Evolutionary conservation across 768 basidiomycete genomes (phyloP).

Genomic region (Lentinula edodes): DNA sequence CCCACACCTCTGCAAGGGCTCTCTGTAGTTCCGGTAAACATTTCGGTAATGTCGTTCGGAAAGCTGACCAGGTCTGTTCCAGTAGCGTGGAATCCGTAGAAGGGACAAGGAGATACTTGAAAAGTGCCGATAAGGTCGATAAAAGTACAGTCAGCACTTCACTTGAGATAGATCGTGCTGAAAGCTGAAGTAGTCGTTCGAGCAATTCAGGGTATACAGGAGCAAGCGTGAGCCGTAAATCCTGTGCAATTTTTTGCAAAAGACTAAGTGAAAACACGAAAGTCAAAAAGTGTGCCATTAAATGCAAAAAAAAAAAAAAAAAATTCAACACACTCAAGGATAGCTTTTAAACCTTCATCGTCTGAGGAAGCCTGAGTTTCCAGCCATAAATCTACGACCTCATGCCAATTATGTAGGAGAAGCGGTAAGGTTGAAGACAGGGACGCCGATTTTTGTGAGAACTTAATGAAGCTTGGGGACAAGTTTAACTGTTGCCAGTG

Average conservation of each 20-base stretch:
- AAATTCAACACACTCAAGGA: constrained; percentile 59
- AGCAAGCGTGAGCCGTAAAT: constrained; percentile 71
- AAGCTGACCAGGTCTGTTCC: constrained; percentile 52
- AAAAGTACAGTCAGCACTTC: constrained; percentile 57
- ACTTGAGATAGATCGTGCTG: constrained; percentile 56
- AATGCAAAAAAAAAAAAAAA: too few relatives aligned
- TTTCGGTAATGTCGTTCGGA: constrained; percentile 45
- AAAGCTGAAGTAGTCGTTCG: constrained; percentile 45
- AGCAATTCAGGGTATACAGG: constrained; percentile 58
- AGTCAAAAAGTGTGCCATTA: constrained; percentile 5
- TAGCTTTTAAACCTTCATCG: constrained; percentile 64
- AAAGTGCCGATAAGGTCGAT: constrained; percentile 61
- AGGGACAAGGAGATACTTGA: constrained; percentile 70
- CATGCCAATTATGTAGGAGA: constrained; percentile 73
- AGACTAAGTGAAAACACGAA: constrained; percentile 38
- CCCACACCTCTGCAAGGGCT: constrained; percentile 86
- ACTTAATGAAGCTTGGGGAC: constrained; percentile 65
- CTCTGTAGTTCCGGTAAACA: constrained; percentile 71
- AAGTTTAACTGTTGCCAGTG: constrained; percentile 82
- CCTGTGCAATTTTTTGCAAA: constrained; percentile 72
- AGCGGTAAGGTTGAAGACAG: constrained; percentile 75
- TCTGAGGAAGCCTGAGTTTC: constrained; percentile 51
- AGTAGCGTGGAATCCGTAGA: constrained; percentile 47
- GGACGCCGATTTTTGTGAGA: constrained; percentile 53
- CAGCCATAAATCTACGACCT: constrained; percentile 63